Conservation (phyloP, 2,329 filamentous ascomycete genomes). For the Apiospora kogelbergensis region DNA sequence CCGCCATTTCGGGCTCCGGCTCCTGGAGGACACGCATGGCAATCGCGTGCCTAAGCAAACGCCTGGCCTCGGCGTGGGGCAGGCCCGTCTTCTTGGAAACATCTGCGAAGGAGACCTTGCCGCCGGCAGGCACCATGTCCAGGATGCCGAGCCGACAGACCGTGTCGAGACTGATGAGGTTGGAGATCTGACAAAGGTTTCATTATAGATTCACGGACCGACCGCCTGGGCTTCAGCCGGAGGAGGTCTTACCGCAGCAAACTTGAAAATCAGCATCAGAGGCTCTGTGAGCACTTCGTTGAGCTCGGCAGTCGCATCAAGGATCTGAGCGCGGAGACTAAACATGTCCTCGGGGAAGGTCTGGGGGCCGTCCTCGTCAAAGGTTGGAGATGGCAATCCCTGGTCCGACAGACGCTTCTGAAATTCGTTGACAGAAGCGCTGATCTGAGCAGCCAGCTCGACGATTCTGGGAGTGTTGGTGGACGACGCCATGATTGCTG, state of each 20-base stretch:
- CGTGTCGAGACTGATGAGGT: neutral
- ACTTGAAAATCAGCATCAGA: constrained; percentile 2
- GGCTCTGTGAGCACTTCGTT: constrained; percentile 3
- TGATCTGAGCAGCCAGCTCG: neutral
- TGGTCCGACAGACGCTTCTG: neutral
- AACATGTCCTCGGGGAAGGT: neutral
- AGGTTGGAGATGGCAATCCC: neutral
- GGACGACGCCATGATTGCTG: neutral
- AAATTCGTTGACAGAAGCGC: neutral
- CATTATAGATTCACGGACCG: neutral
- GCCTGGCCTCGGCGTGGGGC: neutral
- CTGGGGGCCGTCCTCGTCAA: neutral
- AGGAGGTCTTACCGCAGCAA: neutral
- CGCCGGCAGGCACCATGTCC: constrained; percentile 1
- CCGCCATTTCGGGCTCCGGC: constrained; percentile 3
- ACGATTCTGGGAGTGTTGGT: neutral
- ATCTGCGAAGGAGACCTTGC: neutral
- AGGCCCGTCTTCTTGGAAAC: neutral
- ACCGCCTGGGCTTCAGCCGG: neutral
- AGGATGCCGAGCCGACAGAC: neutral
- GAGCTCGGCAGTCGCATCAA: constrained; percentile 6
- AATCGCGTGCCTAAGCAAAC: neutral
- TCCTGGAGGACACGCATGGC: constrained; percentile 2
- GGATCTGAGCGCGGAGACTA: neutral
- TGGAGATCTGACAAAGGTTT: neutral